Evolutionary conservation across 2,329 filamentous ascomycete genomes (phyloP).

Genomic region (Bipolaris cookei): DNA sequence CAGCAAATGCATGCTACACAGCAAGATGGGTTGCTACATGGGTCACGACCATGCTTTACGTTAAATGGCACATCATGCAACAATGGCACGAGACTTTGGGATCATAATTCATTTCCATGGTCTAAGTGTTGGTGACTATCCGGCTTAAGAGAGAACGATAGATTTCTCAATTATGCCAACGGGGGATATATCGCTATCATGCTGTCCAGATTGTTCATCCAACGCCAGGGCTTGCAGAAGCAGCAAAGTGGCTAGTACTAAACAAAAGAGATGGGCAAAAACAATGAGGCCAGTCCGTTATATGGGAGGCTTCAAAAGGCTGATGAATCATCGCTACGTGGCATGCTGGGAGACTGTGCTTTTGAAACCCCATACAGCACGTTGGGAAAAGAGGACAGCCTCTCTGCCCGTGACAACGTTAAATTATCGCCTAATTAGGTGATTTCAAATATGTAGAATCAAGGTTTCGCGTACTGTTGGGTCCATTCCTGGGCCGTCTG

Average conservation of each 20-base stretch:
- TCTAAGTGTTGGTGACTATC: constrained; percentile 20
- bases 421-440: not conserved
- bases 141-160: constrained; percentile 4
- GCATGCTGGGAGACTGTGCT: not conserved
- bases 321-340: not conserved
- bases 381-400: not conserved
- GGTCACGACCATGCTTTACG: not conserved
- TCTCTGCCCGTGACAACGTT: not conserved
- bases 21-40: not conserved
- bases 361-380: constrained; percentile 2
- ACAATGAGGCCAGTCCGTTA: constrained; percentile 4
- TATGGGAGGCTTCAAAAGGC: not conserved
- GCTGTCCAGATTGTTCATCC: constrained; percentile 27
- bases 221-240: constrained; percentile 27
- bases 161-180: constrained; percentile 19
- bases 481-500: constrained; percentile 94
- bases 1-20: not conserved
- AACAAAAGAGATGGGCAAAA: constrained; percentile 12
- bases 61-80: not conserved
- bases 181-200: constrained; percentile 23
- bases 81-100: not conserved
- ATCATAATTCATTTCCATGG: constrained; percentile 29
- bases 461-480: constrained; percentile 69
- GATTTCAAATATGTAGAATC: constrained; percentile 7
- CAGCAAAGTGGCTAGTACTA: constrained; percentile 21